Evolutionary conservation across 1,284 basidiomycete species (phyloP).

Genomic region (Microbotryum scabiosae): DNA sequence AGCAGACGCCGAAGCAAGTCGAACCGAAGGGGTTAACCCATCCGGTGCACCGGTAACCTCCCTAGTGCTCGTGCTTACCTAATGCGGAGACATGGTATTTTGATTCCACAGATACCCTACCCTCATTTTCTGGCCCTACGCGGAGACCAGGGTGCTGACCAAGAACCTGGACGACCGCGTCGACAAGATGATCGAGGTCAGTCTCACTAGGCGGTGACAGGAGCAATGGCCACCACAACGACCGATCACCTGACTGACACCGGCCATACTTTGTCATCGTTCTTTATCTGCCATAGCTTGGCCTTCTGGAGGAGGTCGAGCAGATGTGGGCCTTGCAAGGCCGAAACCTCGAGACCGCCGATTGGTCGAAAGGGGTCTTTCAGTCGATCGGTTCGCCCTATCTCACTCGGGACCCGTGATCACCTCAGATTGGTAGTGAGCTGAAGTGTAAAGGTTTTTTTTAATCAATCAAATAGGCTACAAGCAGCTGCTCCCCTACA

Average conservation of each 20-base stretch:
- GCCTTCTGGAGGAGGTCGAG: slow-evolving; percentile 71
- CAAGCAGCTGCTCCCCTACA: slow-evolving; percentile 43
- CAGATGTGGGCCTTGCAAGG: slow-evolving; percentile 41
- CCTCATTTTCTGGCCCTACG: slow-evolving; percentile 84
- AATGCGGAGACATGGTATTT: too few relatives aligned
- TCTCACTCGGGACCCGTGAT: too few relatives aligned
- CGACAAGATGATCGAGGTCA: slow-evolving; percentile 77
- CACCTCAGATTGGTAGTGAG: too few relatives aligned
- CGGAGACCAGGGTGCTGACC: slow-evolving; percentile 56
- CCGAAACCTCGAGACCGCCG: slow-evolving; percentile 34
- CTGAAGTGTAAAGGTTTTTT: too few relatives aligned
- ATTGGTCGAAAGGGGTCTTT: slow-evolving; percentile 75
- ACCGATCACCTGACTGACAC: too few relatives aligned
- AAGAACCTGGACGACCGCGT: slow-evolving; percentile 67
- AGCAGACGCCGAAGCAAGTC: too few relatives aligned
- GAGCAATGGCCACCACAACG: not conserved
- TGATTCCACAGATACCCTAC: slow-evolving; percentile 56
- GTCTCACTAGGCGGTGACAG: slow-evolving; percentile 14
- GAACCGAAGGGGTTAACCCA: too few relatives aligned
- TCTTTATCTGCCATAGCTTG: slow-evolving; percentile 48
- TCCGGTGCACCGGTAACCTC: too few relatives aligned
- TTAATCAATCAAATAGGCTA: too few relatives aligned
- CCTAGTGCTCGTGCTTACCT: too few relatives aligned
- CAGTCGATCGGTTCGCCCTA: slow-evolving; percentile 75
- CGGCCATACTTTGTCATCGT: not conserved